phyloP scores from a whole-genome alignment of 2,329 filamentous ascomycete species.

The Neofusicoccum kwambonambiense region DNA sequence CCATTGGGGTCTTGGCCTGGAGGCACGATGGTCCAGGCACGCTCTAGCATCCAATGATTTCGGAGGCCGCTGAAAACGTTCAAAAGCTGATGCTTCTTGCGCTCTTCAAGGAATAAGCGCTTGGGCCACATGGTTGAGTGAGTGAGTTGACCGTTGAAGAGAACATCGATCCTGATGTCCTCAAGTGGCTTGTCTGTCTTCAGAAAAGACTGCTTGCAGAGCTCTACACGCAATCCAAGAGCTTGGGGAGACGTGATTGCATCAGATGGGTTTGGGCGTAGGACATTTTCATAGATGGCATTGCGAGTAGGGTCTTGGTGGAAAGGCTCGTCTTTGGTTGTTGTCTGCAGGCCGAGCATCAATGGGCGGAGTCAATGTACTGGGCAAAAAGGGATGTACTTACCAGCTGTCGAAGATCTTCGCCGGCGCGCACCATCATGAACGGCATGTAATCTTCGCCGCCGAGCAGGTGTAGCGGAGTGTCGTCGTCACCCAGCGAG shows the following conservation, averaged over 20 bases:
- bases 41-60: slow-evolving; percentile 41
- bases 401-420: slow-evolving; percentile 19
- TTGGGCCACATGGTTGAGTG: slow-evolving; percentile 30
- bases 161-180: slow-evolving; percentile 49
- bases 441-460: slow-evolving; percentile 27
- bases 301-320: slow-evolving; percentile 1
- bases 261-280: not conserved
- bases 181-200: slow-evolving; percentile 20
- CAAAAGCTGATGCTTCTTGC: slow-evolving; percentile 22
- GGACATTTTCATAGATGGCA: not conserved
- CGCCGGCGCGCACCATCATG: slow-evolving; percentile 29
- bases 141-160: slow-evolving; percentile 47
- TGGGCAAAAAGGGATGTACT: not conserved
- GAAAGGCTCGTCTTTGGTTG: not conserved
- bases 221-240: slow-evolving; percentile 31
- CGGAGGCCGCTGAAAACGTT: slow-evolving; percentile 41
- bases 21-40: slow-evolving; percentile 45
- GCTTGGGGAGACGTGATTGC: slow-evolving; percentile 23
- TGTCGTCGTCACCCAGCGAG: slow-evolving; percentile 27
- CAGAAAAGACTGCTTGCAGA: slow-evolving; percentile 30
- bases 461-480: slow-evolving; percentile 27
- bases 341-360: not conserved
- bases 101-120: slow-evolving; percentile 24
- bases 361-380: not conserved
- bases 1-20: slow-evolving; percentile 27